Evolutionary conservation across 768 basidiomycete species (phyloP).

Genomic region (Boletus fagicola): DNA sequence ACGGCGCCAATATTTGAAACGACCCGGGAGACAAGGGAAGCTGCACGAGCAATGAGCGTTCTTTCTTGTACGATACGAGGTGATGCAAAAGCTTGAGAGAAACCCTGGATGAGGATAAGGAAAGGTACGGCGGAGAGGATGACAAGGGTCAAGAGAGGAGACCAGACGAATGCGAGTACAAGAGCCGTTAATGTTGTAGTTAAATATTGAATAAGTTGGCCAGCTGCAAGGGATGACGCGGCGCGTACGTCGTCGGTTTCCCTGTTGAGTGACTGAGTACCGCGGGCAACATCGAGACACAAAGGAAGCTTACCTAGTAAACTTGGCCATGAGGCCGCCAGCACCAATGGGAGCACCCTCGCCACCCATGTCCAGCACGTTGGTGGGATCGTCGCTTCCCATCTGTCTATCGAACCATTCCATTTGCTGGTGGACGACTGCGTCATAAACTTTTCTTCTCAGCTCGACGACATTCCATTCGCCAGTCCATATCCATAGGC

Average conservation of each 20-base stretch:
- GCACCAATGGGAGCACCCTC: constrained; percentile 64
- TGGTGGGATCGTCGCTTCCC: constrained; percentile 50
- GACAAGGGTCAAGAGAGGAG: constrained; percentile 84
- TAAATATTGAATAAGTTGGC: constrained; percentile 75
- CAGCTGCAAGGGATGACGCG: constrained; percentile 78
- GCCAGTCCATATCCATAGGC: constrained; percentile 85
- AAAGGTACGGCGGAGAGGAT: constrained; percentile 88
- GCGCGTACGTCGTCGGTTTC: constrained; percentile 93
- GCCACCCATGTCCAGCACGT: constrained; percentile 35
- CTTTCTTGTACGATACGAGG: constrained; percentile 72
- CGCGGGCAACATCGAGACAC: neutral
- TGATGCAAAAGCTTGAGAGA: constrained; percentile 67
- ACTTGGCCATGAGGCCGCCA: constrained; percentile 91
- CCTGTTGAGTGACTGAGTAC: constrained; percentile 40
- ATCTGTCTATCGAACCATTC: constrained; percentile 89
- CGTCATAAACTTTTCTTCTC: constrained; percentile 63
- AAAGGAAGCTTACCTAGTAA: constrained; percentile 57
- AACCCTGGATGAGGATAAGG: constrained; percentile 69
- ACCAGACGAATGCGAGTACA: constrained; percentile 75
- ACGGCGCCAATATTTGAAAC: constrained; percentile 79
- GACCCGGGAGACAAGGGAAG: constrained; percentile 78
- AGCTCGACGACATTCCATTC: constrained; percentile 74
- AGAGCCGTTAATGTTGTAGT: constrained; percentile 79
- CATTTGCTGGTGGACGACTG: constrained; percentile 70
- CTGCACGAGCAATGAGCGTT: constrained; percentile 61